Evolutionary conservation across 257 asterid species (phyloP).

Genomic region (Gentiana straminea): DNA sequence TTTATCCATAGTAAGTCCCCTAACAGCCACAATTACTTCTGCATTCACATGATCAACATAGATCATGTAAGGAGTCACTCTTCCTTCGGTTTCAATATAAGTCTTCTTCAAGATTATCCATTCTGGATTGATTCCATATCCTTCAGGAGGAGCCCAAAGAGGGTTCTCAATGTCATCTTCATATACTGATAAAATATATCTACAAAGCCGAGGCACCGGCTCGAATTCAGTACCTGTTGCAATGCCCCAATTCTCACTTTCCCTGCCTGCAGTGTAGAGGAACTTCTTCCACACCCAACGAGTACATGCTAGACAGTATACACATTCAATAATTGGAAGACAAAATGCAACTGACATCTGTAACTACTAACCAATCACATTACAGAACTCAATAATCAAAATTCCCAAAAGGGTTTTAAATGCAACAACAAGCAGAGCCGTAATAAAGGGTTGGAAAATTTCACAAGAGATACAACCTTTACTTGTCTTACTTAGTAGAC

Average conservation of each 20-base stretch:
- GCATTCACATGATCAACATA: conserved; percentile 65
- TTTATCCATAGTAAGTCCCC: conserved; percentile 86
- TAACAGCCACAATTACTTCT: conserved; percentile 61
- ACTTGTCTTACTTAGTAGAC: neutral
- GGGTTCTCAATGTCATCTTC: conserved; percentile 78
- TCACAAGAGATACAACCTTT: too few relatives aligned
- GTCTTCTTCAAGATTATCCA: conserved; percentile 54
- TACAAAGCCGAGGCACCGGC: conserved; percentile 70
- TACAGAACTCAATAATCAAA: conserved; percentile 13
- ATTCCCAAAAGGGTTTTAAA: neutral
- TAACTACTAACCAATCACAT: conserved; percentile 29
- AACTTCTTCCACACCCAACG: conserved; percentile 99
- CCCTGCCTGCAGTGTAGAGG: conserved; percentile 80
- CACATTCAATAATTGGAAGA: conserved; percentile 84
- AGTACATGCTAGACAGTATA: conserved; percentile 79
- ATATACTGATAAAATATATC: conserved; percentile 59
- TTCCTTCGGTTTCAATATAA: conserved; percentile 45
- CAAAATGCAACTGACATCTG: conserved; percentile 92
- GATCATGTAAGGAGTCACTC: conserved; percentile 75
- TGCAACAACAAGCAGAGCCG: neutral
- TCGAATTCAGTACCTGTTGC: conserved; percentile 80
- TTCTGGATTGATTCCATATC: conserved; percentile 72
- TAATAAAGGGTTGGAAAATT: too few relatives aligned
- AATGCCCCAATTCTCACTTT: conserved; percentile 90
- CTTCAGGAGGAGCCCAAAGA: conserved; percentile 73